Percentiles rank a stretch among this genome's conserved stretches.
phyloP scores from a whole-genome alignment of 176 grass and related monocot genomes.

The Triticum urartu region DNA sequence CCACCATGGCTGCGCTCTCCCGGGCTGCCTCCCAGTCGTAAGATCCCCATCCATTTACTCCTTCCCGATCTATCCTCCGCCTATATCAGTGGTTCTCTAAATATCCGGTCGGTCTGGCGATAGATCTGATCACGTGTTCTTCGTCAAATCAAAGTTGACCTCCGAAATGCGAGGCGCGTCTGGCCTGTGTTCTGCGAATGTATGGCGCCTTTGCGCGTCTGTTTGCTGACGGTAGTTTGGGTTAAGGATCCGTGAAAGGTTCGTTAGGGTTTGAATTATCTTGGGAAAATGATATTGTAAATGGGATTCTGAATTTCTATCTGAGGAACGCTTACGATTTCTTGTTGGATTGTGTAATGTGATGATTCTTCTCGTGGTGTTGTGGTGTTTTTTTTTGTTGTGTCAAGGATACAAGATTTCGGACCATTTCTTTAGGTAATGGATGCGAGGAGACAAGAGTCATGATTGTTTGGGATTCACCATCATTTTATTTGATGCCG shows the following conservation, averaged over 20 bases:
- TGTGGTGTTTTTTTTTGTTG: neutral
- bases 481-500: neutral
- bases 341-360: neutral
- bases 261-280: neutral
- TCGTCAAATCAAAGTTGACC: neutral
- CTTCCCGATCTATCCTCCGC: neutral
- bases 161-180: neutral
- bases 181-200: neutral
- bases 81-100: constrained; percentile 4
- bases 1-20: constrained; percentile 40
- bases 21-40: constrained; percentile 44
- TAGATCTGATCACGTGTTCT: constrained; percentile 1
- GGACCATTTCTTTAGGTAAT: neutral
- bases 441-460: neutral
- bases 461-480: neutral
- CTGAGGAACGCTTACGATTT: neutral
- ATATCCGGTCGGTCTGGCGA: neutral
- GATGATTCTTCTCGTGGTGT: neutral
- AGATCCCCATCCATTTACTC: neutral
- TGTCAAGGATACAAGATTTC: neutral
- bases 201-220: neutral
- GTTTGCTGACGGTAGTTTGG: neutral
- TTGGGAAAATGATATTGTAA: constrained; percentile 6
- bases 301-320: neutral
- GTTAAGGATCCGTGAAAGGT: neutral